phyloP scores from a whole-genome alignment of 2,329 filamentous ascomycete species.

The Diplocarpon rosae region DNA sequence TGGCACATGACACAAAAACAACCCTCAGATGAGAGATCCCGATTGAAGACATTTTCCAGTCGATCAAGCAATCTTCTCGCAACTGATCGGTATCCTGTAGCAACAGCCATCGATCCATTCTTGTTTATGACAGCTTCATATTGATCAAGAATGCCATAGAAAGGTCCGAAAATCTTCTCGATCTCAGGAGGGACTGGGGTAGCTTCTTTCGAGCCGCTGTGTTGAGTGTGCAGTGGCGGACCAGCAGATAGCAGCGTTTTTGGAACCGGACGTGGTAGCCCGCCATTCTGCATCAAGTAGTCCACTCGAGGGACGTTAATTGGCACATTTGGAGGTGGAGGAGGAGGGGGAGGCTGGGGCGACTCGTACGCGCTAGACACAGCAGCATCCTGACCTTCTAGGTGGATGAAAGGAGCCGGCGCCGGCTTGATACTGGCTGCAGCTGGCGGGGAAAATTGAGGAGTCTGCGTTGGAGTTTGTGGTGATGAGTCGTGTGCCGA shows the following conservation, averaged over 20 bases:
- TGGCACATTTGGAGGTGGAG: constrained; percentile 45
- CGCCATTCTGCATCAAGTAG: constrained; percentile 83
- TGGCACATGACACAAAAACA: constrained; percentile 78
- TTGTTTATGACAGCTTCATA: constrained; percentile 73
- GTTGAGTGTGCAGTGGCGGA: constrained; percentile 37
- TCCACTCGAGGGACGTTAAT: constrained; percentile 74
- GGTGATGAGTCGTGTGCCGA: constrained; percentile 45
- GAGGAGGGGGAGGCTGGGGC: constrained; percentile 57
- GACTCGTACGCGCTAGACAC: constrained; percentile 23
- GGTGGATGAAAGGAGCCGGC: constrained; percentile 26
- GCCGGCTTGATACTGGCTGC: constrained; percentile 21
- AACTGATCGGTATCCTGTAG: constrained; percentile 91
- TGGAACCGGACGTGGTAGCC: constrained; percentile 59
- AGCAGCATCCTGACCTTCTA: constrained; percentile 27
- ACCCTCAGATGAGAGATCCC: constrained; percentile 79
- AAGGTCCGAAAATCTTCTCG: constrained; percentile 68
- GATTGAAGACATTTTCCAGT: constrained; percentile 85
- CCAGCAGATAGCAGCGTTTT: constrained; percentile 60
- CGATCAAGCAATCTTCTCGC: constrained; percentile 81
- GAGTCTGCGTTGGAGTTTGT: constrained; percentile 46
- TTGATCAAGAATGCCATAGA: constrained; percentile 73
- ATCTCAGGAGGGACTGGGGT: constrained; percentile 40
- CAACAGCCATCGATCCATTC: constrained; percentile 84
- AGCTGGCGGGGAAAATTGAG: constrained; percentile 33
- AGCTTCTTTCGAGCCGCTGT: constrained; percentile 33